A percentile compares a stretch with the other conserved stretches of the same genome.
Evolutionary conservation across 2,329 filamentous ascomycete species (phyloP).

Genomic region (Xylaria sp.): DNA sequence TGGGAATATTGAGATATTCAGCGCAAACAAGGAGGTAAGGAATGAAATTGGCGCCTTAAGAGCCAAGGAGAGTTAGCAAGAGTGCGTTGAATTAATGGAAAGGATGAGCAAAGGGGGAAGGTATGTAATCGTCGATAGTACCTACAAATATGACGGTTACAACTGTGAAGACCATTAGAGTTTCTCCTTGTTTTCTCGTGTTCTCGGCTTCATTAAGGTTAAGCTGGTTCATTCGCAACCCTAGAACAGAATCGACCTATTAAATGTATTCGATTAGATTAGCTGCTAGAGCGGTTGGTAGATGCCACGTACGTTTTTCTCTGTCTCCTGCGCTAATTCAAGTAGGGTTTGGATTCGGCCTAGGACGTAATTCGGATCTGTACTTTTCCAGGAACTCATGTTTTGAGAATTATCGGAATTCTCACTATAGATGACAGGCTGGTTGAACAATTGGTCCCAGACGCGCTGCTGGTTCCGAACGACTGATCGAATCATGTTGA

Average conservation of each 20-base stretch:
- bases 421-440: background rate
- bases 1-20: slow-evolving; percentile 7
- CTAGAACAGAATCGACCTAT: slow-evolving; percentile 1
- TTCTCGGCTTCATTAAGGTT: slow-evolving; percentile 1
- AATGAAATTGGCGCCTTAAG: slow-evolving; percentile 12
- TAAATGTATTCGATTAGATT: background rate
- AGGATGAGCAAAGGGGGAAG: background rate
- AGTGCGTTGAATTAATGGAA: background rate
- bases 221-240: background rate
- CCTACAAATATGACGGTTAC: slow-evolving; percentile 16
- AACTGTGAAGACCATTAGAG: slow-evolving; percentile 7
- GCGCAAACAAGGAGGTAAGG: slow-evolving; percentile 1
- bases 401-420: background rate
- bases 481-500: background rate
- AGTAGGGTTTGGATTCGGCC: background rate
- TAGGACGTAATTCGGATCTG: background rate
- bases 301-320: background rate
- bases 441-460: slow-evolving; percentile 1
- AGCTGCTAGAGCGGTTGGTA: background rate
- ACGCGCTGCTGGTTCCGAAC: background rate
- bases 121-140: background rate
- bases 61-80: background rate
- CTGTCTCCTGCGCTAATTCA: background rate
- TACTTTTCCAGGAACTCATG: background rate
- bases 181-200: background rate